Percentiles rank a stretch among this genome's conserved stretches.
These are phyloP conservation scores for Tricholoma matsutake DNA, from an alignment of 768 basidiomycete species.

Conservation along the genomic window DNA sequence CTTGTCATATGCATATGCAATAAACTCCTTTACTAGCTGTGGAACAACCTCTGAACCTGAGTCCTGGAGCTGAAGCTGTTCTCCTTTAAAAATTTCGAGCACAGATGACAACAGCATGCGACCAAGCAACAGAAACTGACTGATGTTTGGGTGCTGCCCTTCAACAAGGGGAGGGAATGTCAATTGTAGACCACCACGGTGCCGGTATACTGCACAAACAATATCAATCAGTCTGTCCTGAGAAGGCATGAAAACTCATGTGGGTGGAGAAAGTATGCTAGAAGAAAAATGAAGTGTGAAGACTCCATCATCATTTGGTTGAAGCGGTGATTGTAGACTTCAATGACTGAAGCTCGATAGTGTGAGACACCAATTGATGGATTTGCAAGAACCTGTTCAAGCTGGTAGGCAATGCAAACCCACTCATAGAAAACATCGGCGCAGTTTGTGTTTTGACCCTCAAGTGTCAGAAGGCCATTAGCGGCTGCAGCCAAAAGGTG, in stretches of 20 bases:
- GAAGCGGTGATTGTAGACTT: slow-evolving; percentile 24
- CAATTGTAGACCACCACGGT: slow-evolving; percentile 17
- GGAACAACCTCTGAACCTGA: slow-evolving; percentile 8
- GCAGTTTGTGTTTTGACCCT: slow-evolving; percentile 27
- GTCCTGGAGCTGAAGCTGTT: slow-evolving; percentile 13
- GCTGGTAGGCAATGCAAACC: slow-evolving; percentile 27
- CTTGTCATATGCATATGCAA: slow-evolving; percentile 19
- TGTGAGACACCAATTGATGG: slow-evolving; percentile 3
- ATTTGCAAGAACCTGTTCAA: slow-evolving; percentile 18
- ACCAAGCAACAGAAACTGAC: slow-evolving; percentile 12
- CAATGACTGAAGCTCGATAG: slow-evolving; percentile 14
- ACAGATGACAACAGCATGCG: slow-evolving; percentile 8
- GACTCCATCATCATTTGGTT: slow-evolving; percentile 30
- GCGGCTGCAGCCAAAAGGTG: slow-evolving; percentile 17
- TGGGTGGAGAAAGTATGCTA: slow-evolving; percentile 29
- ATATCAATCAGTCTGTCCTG: background rate
- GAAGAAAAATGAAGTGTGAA: slow-evolving; percentile 22
- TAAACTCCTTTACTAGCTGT: slow-evolving; percentile 16
- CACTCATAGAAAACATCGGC: slow-evolving; percentile 29
- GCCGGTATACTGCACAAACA: slow-evolving; percentile 10
- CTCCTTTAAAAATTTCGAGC: slow-evolving; percentile 18
- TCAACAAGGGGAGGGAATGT: slow-evolving; percentile 16
- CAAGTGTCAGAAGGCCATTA: slow-evolving; percentile 23
- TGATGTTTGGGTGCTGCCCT: slow-evolving; percentile 1
- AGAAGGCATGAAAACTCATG: slow-evolving; percentile 9